Evolutionary conservation across 1,139 yeast species (phyloP), one percentile per base, ranked within the genome.

Genomic region (Barnettozyma hawaiiensis): DNA sequence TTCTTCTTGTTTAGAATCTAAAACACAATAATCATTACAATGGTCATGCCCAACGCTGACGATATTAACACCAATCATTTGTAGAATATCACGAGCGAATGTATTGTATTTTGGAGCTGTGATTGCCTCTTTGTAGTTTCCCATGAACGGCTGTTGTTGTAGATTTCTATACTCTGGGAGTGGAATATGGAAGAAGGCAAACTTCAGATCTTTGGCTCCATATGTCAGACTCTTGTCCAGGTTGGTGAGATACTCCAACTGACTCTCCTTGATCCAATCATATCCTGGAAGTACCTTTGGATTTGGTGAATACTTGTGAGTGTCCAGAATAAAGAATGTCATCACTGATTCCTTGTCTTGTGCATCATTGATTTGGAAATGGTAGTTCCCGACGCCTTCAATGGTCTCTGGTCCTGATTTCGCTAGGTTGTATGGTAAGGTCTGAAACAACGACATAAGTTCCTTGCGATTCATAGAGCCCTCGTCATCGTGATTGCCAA

Each of bases 111-210:
- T 67, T 5, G 97, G 94, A 0, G 95, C 90, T 1, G 94, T 85
- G 5, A 85, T 73, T 0, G 79, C 82, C 65, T 92, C 97, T 40
- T 75, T 74, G 41, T 64, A 65, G 21, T 65, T 63, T 0, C 97
- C 97, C 10, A 80, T 70, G 26, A 66, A 54, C 5, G 71, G 70
- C 27, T 50, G 53, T 6, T 50, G 53, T 6, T 50, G 58, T 15
- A 65, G 47, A 42, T 81, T 72, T 43, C 77, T 66, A 59, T 77
- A 89, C 61, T 90, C 97, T 0, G 96, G 94, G 16, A 89, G 54
- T 0, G 98, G 98, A 32, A 92, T 89, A 59, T 92, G 97, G 71
- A 89, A 83, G 56, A 90, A 90, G 1, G 95, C 96, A 89, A 92
- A 80, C 15, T 89, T 73, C 50, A 85, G 55, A 43, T 75, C 84